These are phyloP conservation scores for Sechiopsis laciniata DNA, from an alignment of 306 rosid species.

Conservation along the genomic window DNA sequence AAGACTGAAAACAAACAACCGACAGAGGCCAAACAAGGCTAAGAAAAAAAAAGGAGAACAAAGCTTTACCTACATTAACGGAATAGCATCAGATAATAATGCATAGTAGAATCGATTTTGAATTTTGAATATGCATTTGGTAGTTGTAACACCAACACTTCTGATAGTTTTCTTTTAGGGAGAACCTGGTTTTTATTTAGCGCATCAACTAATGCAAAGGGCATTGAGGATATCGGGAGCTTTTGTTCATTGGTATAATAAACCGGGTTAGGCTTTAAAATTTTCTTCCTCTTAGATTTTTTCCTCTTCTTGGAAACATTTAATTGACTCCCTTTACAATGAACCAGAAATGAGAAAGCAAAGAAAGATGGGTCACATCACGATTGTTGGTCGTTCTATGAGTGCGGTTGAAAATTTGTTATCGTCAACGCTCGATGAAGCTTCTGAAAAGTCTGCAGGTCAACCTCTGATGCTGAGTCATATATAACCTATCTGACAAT, in stretches of 20 bases:
- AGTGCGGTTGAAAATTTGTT: conserved; percentile 46
- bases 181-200: conserved; percentile 63
- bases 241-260: conserved; percentile 88
- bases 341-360: conserved; percentile 79
- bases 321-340: conserved; percentile 18
- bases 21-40: too few species aligned
- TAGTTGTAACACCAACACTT: neutral
- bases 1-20: too few species aligned
- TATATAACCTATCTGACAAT: too few species aligned
- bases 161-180: conserved; percentile 42
- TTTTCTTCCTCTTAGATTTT: neutral
- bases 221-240: conserved; percentile 62
- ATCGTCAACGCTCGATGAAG: conserved; percentile 37
- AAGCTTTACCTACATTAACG: neutral
- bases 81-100: neutral
- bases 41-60: neutral
- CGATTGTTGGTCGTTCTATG: conserved; percentile 67
- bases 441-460: conserved; percentile 39
- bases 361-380: conserved; percentile 89
- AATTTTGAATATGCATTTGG: neutral
- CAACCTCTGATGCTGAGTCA: conserved; percentile 17
- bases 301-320: conserved; percentile 1
- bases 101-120: neutral
- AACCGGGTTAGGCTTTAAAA: conserved; percentile 56
- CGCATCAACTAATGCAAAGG: conserved; percentile 59